These are phyloP conservation scores for Ogataea saltuana DNA, from an alignment of 805 yeast species.

Conservation along the genomic window DNA sequence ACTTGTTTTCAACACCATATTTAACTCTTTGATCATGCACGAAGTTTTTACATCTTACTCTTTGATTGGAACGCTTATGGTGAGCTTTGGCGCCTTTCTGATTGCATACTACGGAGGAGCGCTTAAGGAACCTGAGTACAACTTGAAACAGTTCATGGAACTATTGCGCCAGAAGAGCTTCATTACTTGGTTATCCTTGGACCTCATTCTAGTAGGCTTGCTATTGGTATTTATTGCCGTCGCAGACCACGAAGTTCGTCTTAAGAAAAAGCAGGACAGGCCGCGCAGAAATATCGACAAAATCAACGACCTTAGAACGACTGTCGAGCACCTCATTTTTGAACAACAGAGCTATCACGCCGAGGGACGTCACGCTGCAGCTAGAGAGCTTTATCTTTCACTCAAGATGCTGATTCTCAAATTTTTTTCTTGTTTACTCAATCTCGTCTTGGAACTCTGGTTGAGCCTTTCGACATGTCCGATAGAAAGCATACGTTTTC, in stretches of 20 bases:
- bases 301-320: slow-evolving; percentile 6
- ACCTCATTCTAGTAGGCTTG: slow-evolving; percentile 33
- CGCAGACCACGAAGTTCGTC: slow-evolving; percentile 15
- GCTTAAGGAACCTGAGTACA: slow-evolving; percentile 52
- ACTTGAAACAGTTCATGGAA: slow-evolving; percentile 46
- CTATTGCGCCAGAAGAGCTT: slow-evolving; percentile 49
- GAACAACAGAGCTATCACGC: neutral
- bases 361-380: neutral
- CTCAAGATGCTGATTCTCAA: neutral
- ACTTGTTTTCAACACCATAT: slow-evolving; percentile 78
- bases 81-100: slow-evolving; percentile 70
- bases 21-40: slow-evolving; percentile 64
- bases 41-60: slow-evolving; percentile 66
- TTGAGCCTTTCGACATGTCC: slow-evolving; percentile 15
- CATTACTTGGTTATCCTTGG: slow-evolving; percentile 53
- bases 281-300: slow-evolving; percentile 6
- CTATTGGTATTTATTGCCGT: slow-evolving; percentile 34
- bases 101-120: slow-evolving; percentile 81
- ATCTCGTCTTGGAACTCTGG: neutral
- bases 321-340: slow-evolving; percentile 2
- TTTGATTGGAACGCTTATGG: slow-evolving; percentile 63
- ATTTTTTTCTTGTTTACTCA: neutral
- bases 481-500: slow-evolving; percentile 26
- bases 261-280: slow-evolving; percentile 7
- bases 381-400: neutral